Base-by-base conservation (phyloP, 345 rosid species). In the Euphorbia lathyris region DNA sequence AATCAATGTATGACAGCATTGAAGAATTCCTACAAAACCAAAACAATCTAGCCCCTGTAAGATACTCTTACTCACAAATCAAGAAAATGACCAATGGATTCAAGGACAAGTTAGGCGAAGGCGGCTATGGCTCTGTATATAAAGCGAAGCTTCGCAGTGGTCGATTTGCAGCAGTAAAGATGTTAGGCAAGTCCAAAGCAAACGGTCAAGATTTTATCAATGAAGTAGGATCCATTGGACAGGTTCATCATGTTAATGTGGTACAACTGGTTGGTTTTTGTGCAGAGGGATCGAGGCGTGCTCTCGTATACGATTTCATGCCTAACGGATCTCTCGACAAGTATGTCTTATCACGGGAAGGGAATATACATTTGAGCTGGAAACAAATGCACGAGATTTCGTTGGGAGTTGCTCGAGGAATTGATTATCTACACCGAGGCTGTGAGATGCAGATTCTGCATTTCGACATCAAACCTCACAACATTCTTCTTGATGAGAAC, bases 261-360 rank as follows among this genome's bases (percentile, higher is more conserved):
- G 74, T 71, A 5, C 57, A 19, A 7, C 52, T 71, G 17, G 29
- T 71, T 29, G 74, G 74, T 5, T 71, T 62, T 43, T 71, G 74
- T 40, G 74, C 65, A 22, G 68, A 71, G 23, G 53, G 74, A 53
- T 71, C 68, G 12, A 62, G 53, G 26, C 67, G 63, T 25, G 74
- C 68, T 52, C 74, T 71, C 32, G 74, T 71, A 17, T 63, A 63
- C 52, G 74, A 71, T 52, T 71, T 63, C 60, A 62, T 71, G 68
- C 36, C 74, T n/a, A 69, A 59, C n/a, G 73, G 73, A 1, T 69
- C 73, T 48, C 73, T 69, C 9, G 66, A 69, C 25, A 69, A 58
- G 36, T 69, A 45, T 16, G 65, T 69, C 38, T 47, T 69, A 11
- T 59, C 73, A 47, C 43, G 66, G 42, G 61, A 62, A 63, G 53